These are phyloP conservation scores for Ogataea glucozyma DNA, from an alignment of 805 yeast species.

Conservation along the genomic window DNA sequence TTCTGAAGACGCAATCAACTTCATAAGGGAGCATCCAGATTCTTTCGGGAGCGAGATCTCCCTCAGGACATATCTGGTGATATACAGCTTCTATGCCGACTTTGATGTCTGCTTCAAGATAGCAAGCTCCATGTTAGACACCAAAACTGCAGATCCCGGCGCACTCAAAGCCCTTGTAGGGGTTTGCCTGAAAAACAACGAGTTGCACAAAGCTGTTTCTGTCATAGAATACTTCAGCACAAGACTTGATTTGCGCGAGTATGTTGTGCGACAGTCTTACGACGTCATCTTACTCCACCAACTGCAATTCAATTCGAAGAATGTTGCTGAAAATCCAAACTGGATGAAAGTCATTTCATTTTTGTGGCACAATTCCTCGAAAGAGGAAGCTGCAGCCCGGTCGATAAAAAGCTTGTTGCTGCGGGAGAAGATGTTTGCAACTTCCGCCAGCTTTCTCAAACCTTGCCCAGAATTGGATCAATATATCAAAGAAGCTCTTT, in stretches of 20 bases:
- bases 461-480: constrained; percentile 11
- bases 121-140: constrained; percentile 6
- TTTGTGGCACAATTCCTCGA: constrained; percentile 12
- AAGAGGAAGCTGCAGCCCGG: not conserved
- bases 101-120: constrained; percentile 7
- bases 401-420: not conserved
- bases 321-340: not conserved
- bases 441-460: not conserved
- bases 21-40: constrained; percentile 12
- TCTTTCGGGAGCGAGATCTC: constrained; percentile 11
- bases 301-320: not conserved
- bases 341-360: constrained; percentile 8
- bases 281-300: constrained; percentile 6
- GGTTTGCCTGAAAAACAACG: constrained; percentile 8
- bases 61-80: constrained; percentile 10
- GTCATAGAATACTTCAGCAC: constrained; percentile 5
- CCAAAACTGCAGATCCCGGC: not conserved
- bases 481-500: constrained; percentile 5
- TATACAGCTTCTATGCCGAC: constrained; percentile 15
- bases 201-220: constrained; percentile 16
- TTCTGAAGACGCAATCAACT: constrained; percentile 10
- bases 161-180: constrained; percentile 8
- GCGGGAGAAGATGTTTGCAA: not conserved
- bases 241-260: not conserved
- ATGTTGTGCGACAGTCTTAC: not conserved